Base-by-base conservation (phyloP, 768 basidiomycete genomes). In the Leccinellum albellum region DNA sequence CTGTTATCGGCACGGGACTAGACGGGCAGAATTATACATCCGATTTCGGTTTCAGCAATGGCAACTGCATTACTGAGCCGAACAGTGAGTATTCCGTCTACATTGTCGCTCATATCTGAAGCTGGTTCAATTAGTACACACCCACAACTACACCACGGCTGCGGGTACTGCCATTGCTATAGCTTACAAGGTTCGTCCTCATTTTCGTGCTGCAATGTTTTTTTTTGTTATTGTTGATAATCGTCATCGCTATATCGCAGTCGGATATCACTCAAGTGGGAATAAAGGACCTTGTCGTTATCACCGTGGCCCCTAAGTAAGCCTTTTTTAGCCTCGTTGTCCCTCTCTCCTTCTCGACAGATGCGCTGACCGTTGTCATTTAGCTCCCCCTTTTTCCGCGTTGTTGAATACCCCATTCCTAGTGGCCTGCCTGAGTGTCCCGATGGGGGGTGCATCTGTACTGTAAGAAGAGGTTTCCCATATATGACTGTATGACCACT, bases 111-210 rank as follows among this genome's bases (percentile, higher is more conserved):
- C 15, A 32, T 33, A 24, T 54, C 44, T 58, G 33, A 64, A 23
- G 3, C n/a, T 15, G 20, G 3, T 23, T 45, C 13, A 17, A 33
- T 4, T 13, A 65, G 64, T 65, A 1, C 64, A 65, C 50, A 17
- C 62, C n/a, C 5, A 33, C 33, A 64, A 67, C 28, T 0, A 53
- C 21, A 13, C 53, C n/a, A 31, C 12, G 50, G 50, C 59, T 31
- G 48, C 56, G 1, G 64, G 64, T 17, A 58, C 56, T 17, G 28
- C 52, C 3, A 13, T 56, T 3, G 58, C 28, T 5, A 61, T 65
- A 37, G 3, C 65, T 0, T 64, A 67, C 28, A 14, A 51, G 14
- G 64, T 65, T 31, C n/a, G 61, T 61, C 23, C 15, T 28, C 15
- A 5, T 50, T 37, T 35, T 17, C 10, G 21, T 14, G 4, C 2